Conservation (phyloP, 2,329 filamentous ascomycete species). For the Atkinsonella hypoxylon region DNA sequence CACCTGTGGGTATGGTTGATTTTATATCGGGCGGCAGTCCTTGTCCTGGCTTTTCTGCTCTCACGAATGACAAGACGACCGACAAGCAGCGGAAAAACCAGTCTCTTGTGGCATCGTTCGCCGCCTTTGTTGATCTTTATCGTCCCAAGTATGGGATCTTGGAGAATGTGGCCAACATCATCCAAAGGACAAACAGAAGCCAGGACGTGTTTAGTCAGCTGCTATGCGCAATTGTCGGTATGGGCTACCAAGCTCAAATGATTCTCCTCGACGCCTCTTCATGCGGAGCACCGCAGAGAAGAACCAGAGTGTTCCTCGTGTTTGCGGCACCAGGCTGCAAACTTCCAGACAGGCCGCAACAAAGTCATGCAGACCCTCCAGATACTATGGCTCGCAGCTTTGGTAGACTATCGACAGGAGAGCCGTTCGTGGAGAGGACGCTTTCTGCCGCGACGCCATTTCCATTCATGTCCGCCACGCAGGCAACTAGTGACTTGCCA, state of each 20-base stretch:
- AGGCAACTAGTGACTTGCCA: constrained; percentile 50
- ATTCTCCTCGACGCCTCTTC: constrained; percentile 59
- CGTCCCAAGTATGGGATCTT: constrained; percentile 63
- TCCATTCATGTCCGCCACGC: constrained; percentile 35
- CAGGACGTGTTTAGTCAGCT: constrained; percentile 64
- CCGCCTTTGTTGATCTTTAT: constrained; percentile 62
- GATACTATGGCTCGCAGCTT: constrained; percentile 24
- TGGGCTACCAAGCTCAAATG: constrained; percentile 65
- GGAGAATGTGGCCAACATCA: constrained; percentile 64
- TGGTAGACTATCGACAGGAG: constrained; percentile 47
- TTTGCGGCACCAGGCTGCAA: constrained; percentile 55
- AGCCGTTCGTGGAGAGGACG: constrained; percentile 42
- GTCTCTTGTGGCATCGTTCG: constrained; percentile 66
- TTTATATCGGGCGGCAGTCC: constrained; percentile 64
- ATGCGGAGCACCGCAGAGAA: constrained; percentile 52
- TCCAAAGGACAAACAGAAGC: constrained; percentile 32
- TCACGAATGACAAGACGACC: constrained; percentile 48
- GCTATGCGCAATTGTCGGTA: constrained; percentile 57
- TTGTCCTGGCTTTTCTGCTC: constrained; percentile 60
- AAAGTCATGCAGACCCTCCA: constrained; percentile 51
- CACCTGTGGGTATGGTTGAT: constrained; percentile 50
- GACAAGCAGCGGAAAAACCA: constrained; percentile 52
- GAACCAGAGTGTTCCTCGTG: constrained; percentile 57
- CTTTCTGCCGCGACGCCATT: constrained; percentile 43
- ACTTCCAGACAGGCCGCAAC: constrained; percentile 41